Evolutionary conservation across 108 stramenopile species (phyloP).

Genomic region (Hondaea fermentalgiana): DNA sequence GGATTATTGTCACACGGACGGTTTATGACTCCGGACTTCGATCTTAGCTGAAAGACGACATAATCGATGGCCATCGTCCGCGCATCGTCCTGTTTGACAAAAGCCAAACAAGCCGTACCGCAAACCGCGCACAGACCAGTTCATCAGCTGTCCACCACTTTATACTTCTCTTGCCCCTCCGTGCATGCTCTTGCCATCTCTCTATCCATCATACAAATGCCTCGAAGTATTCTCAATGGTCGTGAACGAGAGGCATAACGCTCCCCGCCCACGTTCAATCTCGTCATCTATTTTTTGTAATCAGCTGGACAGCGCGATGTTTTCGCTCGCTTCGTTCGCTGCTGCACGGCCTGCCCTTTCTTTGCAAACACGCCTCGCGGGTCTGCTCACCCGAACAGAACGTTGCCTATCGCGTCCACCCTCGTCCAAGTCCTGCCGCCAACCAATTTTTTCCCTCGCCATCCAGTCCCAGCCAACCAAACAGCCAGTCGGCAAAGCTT

Average conservation of each 20-base stretch:
- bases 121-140: not conserved
- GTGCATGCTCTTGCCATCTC: not conserved
- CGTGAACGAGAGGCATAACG: not conserved
- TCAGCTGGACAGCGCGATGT: not conserved
- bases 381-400: no score
- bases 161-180: not conserved
- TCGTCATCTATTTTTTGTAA: conserved; percentile 20
- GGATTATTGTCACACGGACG: not conserved
- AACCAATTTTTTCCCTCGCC: not conserved
- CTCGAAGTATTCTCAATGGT: conserved; percentile 13
- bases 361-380: no score
- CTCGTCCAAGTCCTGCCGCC: no score
- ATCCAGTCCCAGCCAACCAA: not conserved
- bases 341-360: no score
- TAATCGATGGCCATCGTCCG: not conserved
- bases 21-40: not conserved
- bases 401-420: no score
- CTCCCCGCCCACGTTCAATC: not conserved
- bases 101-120: not conserved
- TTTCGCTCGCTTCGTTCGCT: no score
- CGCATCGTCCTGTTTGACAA: not conserved
- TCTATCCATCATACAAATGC: conserved; percentile 16
- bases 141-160: not conserved
- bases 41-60: not conserved
- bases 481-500: no score